Percentiles rank a stretch among this genome's conserved stretches.
phyloP scores from a whole-genome alignment of 2,329 filamentous ascomycete genomes.

The Teratosphaeria pseudoeucalypti region DNA sequence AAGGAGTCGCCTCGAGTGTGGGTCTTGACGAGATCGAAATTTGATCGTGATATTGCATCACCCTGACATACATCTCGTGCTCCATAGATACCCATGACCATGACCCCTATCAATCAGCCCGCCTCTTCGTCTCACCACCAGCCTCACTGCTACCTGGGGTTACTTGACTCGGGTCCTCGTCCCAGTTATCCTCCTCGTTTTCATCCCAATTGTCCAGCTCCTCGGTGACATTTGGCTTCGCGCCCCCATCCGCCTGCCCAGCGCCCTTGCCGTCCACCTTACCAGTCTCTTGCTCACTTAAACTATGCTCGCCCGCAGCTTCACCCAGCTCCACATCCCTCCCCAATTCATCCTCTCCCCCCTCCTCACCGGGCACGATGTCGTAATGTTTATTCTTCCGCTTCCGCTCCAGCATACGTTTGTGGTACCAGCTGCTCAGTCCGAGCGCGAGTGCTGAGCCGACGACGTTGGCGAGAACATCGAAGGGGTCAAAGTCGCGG shows the following conservation, averaged over 20 bases:
- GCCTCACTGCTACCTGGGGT: conserved; percentile 11
- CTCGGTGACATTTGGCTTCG: conserved; percentile 58
- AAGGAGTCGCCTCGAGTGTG: not conserved
- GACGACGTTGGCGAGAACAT: conserved; percentile 78
- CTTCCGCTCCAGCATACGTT: conserved; percentile 85
- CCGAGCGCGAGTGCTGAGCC: conserved; percentile 64
- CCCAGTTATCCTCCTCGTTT: conserved; percentile 58
- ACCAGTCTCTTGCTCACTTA: conserved; percentile 23
- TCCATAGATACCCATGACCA: not conserved
- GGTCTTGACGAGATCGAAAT: not conserved
- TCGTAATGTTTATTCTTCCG: conserved; percentile 63
- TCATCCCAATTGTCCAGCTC: conserved; percentile 94
- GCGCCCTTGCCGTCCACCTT: conserved; percentile 13
- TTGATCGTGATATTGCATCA: not conserved
- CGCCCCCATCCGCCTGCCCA: conserved; percentile 36
- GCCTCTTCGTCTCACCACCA: conserved; percentile 27
- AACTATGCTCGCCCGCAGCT: conserved; percentile 24
- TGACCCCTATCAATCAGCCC: conserved; percentile 27
- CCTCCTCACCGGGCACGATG: conserved; percentile 52
- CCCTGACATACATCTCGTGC: not conserved
- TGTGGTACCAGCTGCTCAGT: conserved; percentile 84
- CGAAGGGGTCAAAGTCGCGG: conserved; percentile 61
- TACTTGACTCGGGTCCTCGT: conserved; percentile 39
- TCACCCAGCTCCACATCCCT: conserved; percentile 70
- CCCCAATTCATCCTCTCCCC: conserved; percentile 32